phyloP scores from a whole-genome alignment of 441 rosid genomes.

The Mallotus japonicus region DNA sequence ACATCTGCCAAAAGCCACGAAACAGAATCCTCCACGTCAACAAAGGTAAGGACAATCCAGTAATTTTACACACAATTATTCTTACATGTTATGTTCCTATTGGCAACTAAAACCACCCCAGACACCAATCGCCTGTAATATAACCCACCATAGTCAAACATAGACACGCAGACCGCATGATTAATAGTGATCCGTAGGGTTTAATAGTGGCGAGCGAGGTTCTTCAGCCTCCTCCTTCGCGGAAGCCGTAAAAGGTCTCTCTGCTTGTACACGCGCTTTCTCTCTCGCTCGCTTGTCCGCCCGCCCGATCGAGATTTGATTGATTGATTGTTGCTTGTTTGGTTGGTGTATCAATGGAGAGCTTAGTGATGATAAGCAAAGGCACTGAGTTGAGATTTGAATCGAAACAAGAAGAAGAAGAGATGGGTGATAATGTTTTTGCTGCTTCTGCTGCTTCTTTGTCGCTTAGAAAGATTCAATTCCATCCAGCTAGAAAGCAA shows the following conservation, averaged over 20 bases:
- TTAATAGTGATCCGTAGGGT: conserved; percentile 39
- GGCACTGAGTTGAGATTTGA: conserved; percentile 24
- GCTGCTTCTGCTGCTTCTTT: conserved; percentile 28
- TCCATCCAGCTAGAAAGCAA: conserved; percentile 61
- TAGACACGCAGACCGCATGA: not conserved
- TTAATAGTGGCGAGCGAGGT: conserved; percentile 29
- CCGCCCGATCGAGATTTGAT: not conserved
- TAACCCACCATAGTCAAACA: conserved; percentile 4
- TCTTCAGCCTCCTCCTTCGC: conserved; percentile 19
- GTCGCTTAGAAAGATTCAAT: conserved; percentile 48
- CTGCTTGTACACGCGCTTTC: not conserved
- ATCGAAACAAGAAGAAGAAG: conserved; percentile 19
- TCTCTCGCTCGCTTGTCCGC: not conserved
- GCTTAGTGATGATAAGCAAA: conserved; percentile 18
- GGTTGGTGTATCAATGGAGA: conserved; percentile 28
- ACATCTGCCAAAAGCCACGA: too few species aligned
- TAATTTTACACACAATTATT: too few species aligned
- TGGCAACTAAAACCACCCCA: not conserved
- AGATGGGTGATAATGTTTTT: not conserved
- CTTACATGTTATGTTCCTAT: not conserved
- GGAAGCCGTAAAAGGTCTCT: conserved; percentile 34
- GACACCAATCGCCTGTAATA: conserved; percentile 15
- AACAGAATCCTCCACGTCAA: too few species aligned
- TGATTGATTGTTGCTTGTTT: too few species aligned
- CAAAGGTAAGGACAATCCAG: too few species aligned